Evolutionary conservation across 2,329 filamentous ascomycete species (phyloP).

Genomic region (Lojkania enalia): DNA sequence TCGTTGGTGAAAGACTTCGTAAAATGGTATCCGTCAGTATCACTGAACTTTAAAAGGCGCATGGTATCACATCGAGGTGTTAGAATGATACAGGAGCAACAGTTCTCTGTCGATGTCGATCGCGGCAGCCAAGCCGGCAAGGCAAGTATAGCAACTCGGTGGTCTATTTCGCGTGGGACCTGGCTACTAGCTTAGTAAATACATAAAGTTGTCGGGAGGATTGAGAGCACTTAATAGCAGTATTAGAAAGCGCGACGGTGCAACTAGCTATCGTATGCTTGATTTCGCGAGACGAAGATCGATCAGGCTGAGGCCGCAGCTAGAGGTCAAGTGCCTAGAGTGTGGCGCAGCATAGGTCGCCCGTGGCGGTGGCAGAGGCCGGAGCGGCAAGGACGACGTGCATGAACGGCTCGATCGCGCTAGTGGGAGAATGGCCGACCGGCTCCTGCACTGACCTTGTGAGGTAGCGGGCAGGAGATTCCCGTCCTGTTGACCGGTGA

Average conservation of each 20-base stretch:
- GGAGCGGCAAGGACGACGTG: no score
- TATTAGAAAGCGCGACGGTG: constrained; percentile 6
- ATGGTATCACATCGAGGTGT: constrained; percentile 1
- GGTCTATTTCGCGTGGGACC: constrained; percentile 5
- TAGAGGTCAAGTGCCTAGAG: background rate
- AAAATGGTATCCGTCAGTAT: background rate
- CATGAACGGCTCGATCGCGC: no score
- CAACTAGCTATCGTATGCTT: background rate
- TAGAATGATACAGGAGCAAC: constrained; percentile 1
- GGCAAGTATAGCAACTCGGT: constrained; percentile 4
- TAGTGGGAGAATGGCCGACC: no score
- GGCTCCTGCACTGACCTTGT: no score
- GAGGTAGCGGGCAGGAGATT: no score
- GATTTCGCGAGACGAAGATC: background rate
- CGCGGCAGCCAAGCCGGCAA: constrained; percentile 7
- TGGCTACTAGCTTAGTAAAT: constrained; percentile 6
- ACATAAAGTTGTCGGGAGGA: constrained; percentile 2
- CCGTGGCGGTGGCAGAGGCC: background rate
- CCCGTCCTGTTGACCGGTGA: no score
- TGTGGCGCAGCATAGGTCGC: background rate
- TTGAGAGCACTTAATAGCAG: background rate
- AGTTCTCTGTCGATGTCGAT: constrained; percentile 1
- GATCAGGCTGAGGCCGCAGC: no score
- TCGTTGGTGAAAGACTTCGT: background rate
- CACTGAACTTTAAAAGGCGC: constrained; percentile 5